Evolutionary conservation across 441 rosid species (phyloP).

Genomic region (Gossypium lobatum): DNA sequence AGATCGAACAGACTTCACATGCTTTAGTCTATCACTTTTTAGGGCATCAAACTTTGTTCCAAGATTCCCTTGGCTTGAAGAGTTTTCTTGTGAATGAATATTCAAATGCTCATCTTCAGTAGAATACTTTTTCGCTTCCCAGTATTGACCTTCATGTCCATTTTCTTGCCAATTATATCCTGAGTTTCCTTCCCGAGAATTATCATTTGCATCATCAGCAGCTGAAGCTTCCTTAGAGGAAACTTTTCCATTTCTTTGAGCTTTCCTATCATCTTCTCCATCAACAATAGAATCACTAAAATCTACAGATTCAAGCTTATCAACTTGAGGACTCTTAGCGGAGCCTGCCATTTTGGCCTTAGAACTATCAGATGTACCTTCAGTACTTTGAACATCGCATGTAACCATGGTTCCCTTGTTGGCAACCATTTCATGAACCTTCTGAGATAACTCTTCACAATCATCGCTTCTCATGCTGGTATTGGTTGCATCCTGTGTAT

Average conservation of each 20-base stretch:
- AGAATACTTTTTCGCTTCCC: conserved; percentile 19
- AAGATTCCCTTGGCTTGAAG: too few relatives aligned
- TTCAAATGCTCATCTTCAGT: conserved; percentile 23
- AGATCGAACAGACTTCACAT: conserved; percentile 72
- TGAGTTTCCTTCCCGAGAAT: conserved; percentile 18
- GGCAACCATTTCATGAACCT: conserved; percentile 19
- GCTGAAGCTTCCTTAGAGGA: conserved; percentile 6
- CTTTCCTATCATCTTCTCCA: conserved; percentile 16
- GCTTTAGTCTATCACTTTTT: too few relatives aligned
- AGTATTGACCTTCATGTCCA: conserved; percentile 16
- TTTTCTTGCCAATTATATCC: conserved; percentile 18
- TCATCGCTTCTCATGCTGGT: conserved; percentile 13
- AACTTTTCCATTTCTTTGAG: neutral
- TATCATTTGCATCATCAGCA: conserved; percentile 15
- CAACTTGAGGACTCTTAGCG: too few relatives aligned
- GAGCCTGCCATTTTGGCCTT: too few relatives aligned
- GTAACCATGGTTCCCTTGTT: conserved; percentile 14
- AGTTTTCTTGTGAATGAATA: conserved; percentile 19
- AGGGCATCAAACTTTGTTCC: conserved; percentile 48
- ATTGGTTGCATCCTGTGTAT: conserved; percentile 24
- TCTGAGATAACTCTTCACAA: conserved; percentile 19
- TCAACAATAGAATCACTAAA: too few relatives aligned
- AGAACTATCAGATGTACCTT: conserved; percentile 17
- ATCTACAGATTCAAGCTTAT: conserved; percentile 22
- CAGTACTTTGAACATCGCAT: conserved; percentile 11